phyloP scores from a whole-genome alignment of 2,329 filamentous ascomycete species.

The Talaromyces sp. region DNA sequence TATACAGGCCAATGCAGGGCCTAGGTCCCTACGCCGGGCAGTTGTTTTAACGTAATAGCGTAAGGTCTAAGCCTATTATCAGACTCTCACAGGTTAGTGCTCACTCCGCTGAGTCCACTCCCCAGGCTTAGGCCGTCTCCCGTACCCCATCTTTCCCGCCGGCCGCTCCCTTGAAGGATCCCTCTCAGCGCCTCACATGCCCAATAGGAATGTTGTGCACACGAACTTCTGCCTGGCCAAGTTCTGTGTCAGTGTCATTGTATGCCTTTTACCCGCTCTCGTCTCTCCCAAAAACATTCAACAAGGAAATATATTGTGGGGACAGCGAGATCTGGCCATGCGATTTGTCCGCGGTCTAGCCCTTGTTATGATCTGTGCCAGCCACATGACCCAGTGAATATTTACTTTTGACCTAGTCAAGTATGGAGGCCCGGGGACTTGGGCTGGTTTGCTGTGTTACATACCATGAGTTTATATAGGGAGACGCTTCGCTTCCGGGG shows the following conservation, averaged over 20 bases:
- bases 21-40: background rate
- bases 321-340: background rate
- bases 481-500: background rate
- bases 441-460: background rate
- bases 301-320: slow-evolving; percentile 2
- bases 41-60: slow-evolving; percentile 2
- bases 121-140: background rate
- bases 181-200: background rate
- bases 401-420: background rate
- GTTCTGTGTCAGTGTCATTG: background rate
- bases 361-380: slow-evolving; percentile 11
- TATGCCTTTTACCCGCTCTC: background rate
- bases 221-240: background rate
- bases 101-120: background rate
- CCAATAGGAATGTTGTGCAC: background rate
- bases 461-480: background rate
- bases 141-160: background rate
- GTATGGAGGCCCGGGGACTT: slow-evolving; percentile 1
- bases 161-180: background rate
- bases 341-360: background rate
- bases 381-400: slow-evolving; percentile 9
- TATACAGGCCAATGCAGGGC: background rate
- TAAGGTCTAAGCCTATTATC: background rate
- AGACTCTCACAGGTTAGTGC: background rate
- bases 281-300: background rate